These are phyloP conservation scores for Hyaloscypha finlandica DNA, from an alignment of 495 filamentous ascomycete species.

Conservation along the genomic window DNA sequence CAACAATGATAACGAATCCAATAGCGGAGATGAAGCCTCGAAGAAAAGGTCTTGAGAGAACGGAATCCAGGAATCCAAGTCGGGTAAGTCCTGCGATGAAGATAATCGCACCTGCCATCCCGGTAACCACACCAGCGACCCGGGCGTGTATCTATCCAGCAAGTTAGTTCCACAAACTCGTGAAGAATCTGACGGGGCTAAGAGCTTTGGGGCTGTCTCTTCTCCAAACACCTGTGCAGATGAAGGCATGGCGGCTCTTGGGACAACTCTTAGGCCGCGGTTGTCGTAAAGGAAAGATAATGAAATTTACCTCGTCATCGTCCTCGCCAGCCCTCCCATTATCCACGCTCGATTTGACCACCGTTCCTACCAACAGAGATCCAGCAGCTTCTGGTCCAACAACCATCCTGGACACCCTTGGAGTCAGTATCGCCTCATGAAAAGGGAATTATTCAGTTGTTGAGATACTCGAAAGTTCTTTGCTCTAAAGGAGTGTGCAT, in stretches of 20 bases:
- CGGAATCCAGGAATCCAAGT: constrained; percentile 93
- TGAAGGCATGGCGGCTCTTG: background rate
- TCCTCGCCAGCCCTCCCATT: constrained; percentile 69
- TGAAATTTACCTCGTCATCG: constrained; percentile 46
- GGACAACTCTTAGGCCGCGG: background rate
- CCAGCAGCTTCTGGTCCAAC: constrained; percentile 95
- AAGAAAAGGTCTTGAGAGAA: constrained; percentile 88
- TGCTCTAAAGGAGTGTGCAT: background rate
- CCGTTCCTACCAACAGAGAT: constrained; percentile 83
- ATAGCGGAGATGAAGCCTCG: constrained; percentile 96
- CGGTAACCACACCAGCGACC: constrained; percentile 87
- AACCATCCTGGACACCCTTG: constrained; percentile 56
- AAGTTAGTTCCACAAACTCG: background rate
- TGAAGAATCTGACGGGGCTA: background rate
- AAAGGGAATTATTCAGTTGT: background rate
- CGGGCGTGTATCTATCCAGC: constrained; percentile 59
- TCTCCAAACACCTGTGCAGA: background rate
- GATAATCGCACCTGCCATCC: constrained; percentile 83
- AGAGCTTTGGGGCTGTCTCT: background rate
- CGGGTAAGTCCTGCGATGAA: constrained; percentile 79
- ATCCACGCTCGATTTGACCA: constrained; percentile 77
- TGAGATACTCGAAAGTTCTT: background rate
- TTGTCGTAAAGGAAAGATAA: background rate
- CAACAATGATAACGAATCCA: constrained; percentile 92
- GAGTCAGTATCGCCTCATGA: background rate